Base-by-base conservation (phyloP, 192 early-diverging fungal species). In the Coemansia aciculifera region DNA sequence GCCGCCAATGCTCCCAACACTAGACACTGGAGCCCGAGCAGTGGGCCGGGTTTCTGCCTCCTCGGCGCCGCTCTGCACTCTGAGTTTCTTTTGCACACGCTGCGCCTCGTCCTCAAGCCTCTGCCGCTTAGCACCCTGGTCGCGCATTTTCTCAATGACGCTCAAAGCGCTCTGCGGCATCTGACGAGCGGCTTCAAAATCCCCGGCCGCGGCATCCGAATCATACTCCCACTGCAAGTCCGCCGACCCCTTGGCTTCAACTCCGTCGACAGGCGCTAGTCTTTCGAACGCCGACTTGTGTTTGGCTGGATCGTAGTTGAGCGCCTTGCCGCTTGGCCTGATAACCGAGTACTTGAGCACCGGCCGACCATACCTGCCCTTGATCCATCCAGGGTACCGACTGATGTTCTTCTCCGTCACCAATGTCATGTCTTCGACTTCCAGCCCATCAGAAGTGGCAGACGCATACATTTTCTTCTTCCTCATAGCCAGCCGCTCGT, bases 331-430 rank as follows among this genome's bases (percentile, higher is more conserved):
- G 66, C 87, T 82, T 21, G 73, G 71, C 67, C 74, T 87, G 27
- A 80, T 71, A 24, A 90, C 49, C n/a, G 84, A 82, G 82, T 91
- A 85, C 40, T 90, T 86, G 8, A 90, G 81, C 46, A 92, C 89
- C 9, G 89, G 90, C 23, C 90, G 86, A 63, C 88, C 89, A 79
- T 90, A 92, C 37, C 88, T 68, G 17, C 87, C 86, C 64, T 85
- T 77, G 59, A 85, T 85, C 92, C 93, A 95, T 4, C 88, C 89
- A 19, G 66, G 77, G 29, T 87, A 85, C 37, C 80, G 83, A 23
- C 85, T 83, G 54, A 89, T 73, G 71, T 89, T 92, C 54, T 87
- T 86, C 37, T 90, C 88, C 2, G 88, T 92, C 23, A 93, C 86
- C 59, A 90, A 64, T 1, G 80, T 67, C 90, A 92, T 90, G 66